Percentiles rank a stretch among this genome's conserved stretches.
These are phyloP conservation scores for Globisporangium spinosum DNA, from an alignment of 352 stramenopile species.

Conservation along the genomic window DNA sequence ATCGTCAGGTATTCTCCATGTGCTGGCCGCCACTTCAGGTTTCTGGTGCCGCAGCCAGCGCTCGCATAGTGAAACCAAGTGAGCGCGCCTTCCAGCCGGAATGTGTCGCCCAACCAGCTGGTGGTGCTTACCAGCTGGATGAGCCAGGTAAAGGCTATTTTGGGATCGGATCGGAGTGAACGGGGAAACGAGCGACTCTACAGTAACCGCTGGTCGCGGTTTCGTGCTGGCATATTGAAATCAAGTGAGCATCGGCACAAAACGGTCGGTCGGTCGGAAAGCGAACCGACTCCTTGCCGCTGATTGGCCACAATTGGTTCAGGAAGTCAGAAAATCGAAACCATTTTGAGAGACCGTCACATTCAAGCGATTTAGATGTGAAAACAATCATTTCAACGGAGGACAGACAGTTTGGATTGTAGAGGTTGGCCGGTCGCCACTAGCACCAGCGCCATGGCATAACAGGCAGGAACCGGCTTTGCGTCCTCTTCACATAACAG, in stretches of 20 bases:
- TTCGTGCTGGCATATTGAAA: conserved; percentile 2
- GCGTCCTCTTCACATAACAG: background rate
- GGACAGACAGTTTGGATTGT: conserved; percentile 7
- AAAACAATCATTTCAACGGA: background rate
- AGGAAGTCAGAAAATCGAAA: conserved; percentile 5
- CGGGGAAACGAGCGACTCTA: background rate
- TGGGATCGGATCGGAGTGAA: background rate
- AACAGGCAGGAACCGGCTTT: background rate
- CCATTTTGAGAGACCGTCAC: background rate
- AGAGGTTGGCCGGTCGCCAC: background rate
- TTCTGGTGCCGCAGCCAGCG: background rate
- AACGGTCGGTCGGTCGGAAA: conserved; percentile 5
- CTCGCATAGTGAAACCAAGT: conserved; percentile 7
- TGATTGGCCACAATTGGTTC: background rate
- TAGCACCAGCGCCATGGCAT: background rate
- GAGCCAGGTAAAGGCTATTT: conserved; percentile 13
- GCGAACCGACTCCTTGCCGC: background rate
- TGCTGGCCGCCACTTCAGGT: conserved; percentile 9
- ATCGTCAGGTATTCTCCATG: background rate
- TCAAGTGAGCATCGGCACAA: background rate
- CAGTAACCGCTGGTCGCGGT: background rate
- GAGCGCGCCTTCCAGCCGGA: background rate
- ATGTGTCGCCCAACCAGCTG: conserved; percentile 6
- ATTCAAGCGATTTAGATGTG: background rate
- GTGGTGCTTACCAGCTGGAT: background rate